These are phyloP conservation scores for Aspergillus cavernicola DNA, from an alignment of 495 filamentous ascomycete species.

Conservation along the genomic window DNA sequence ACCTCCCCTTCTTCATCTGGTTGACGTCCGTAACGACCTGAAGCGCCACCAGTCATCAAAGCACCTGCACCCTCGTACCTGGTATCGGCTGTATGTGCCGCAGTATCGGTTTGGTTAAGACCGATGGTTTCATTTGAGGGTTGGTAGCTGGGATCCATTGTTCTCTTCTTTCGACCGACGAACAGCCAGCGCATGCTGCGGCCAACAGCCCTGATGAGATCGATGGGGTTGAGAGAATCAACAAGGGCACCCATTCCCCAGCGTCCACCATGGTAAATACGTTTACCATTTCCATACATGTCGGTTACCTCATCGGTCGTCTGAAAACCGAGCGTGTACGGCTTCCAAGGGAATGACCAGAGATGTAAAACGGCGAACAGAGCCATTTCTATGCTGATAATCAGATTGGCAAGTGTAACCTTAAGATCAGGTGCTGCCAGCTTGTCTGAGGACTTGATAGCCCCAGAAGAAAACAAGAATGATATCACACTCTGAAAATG, in stretches of 20 bases:
- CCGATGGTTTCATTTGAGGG: slow-evolving; percentile 29
- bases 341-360: slow-evolving; percentile 76
- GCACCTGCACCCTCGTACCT: slow-evolving; percentile 33
- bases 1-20: slow-evolving; percentile 39
- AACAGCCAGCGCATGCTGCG: slow-evolving; percentile 79
- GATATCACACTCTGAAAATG: slow-evolving; percentile 57
- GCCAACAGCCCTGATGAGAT: slow-evolving; percentile 73
- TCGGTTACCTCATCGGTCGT: slow-evolving; percentile 41
- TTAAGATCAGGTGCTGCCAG: slow-evolving; percentile 72
- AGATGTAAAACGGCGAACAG: slow-evolving; percentile 75
- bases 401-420: slow-evolving; percentile 71
- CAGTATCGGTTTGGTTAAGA: slow-evolving; percentile 23
- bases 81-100: slow-evolving; percentile 19
- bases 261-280: slow-evolving; percentile 57
- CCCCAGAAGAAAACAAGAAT: slow-evolving; percentile 59
- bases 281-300: slow-evolving; percentile 46
- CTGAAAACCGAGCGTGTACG: slow-evolving; percentile 46
- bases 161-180: slow-evolving; percentile 60
- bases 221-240: slow-evolving; percentile 80
- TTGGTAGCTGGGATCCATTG: slow-evolving; percentile 50
- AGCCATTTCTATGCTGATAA: slow-evolving; percentile 87
- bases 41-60: slow-evolving; percentile 20
- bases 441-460: slow-evolving; percentile 56
- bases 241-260: slow-evolving; percentile 59
- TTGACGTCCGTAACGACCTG: slow-evolving; percentile 18